These are phyloP conservation scores for Polytrichum commune DNA, from an alignment of 225 moss, liverwort and hornwort species.

Conservation along the genomic window DNA sequence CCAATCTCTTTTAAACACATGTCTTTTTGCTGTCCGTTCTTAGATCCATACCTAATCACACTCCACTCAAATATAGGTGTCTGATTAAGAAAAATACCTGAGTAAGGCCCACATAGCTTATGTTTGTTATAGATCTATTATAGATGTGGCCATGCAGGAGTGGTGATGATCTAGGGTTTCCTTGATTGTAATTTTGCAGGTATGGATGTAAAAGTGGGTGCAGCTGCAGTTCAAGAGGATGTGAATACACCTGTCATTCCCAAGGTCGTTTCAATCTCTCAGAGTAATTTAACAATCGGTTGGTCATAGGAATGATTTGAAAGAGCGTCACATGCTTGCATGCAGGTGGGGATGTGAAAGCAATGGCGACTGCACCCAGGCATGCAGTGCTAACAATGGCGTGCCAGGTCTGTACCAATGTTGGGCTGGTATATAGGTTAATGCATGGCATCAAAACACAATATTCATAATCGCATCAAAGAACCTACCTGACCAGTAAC, in stretches of 20 bases:
- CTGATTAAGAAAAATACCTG: too few relatives aligned
- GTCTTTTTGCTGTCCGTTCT: too few relatives aligned
- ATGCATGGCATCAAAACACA: too few relatives aligned
- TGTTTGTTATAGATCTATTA: not conserved
- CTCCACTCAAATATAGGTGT: too few relatives aligned
- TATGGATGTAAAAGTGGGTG: constrained; percentile 99
- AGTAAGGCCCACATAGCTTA: too few relatives aligned
- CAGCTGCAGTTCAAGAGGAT: constrained; percentile 86
- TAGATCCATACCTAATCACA: too few relatives aligned
- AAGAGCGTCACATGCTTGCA: constrained; percentile 18
- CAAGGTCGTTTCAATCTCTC: constrained; percentile 32
- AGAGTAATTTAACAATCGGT: constrained; percentile 2
- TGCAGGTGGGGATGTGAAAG: constrained; percentile 97
- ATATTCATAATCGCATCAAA: too few relatives aligned
- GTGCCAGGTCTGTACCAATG: constrained; percentile 37
- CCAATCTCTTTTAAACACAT: too few relatives aligned
- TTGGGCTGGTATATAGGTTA: too few relatives aligned
- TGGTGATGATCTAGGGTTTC: constrained; percentile 20
- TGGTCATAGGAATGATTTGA: constrained; percentile 14
- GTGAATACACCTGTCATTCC: constrained; percentile 38
- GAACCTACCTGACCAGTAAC: too few relatives aligned
- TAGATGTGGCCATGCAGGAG: constrained; percentile 1
- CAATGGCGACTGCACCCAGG: constrained; percentile 48
- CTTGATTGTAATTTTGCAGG: constrained; percentile 62
- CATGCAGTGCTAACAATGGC: constrained; percentile 37